phyloP scores from a whole-genome alignment of 2,329 filamentous ascomycete species.

The Dactylellina haptotyla region DNA sequence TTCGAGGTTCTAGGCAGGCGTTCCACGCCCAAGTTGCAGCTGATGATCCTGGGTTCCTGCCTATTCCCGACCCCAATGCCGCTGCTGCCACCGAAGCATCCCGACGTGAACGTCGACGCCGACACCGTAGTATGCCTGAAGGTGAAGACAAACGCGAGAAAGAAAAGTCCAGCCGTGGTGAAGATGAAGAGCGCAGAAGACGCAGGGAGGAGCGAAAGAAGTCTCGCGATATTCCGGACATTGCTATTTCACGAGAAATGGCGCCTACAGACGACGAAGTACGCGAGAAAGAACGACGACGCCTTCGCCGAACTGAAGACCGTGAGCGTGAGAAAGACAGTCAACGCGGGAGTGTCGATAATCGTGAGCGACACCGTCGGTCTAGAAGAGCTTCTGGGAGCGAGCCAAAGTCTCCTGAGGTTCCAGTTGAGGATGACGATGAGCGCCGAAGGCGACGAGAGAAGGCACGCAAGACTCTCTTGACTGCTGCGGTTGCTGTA shows the following conservation, averaged over 20 bases:
- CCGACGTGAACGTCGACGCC: constrained; percentile 37
- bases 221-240: constrained; percentile 29
- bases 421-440: constrained; percentile 37
- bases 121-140: constrained; percentile 30
- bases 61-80: constrained; percentile 34
- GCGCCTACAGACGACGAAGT: constrained; percentile 40
- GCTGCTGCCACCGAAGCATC: constrained; percentile 40
- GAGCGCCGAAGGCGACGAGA: constrained; percentile 44
- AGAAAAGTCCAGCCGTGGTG: constrained; percentile 24
- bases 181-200: constrained; percentile 47
- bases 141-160: constrained; percentile 30
- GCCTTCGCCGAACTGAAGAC: constrained; percentile 36
- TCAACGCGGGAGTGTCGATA: constrained; percentile 9
- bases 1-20: constrained; percentile 43
- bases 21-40: constrained; percentile 31
- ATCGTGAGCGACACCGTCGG: constrained; percentile 37
- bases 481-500: constrained; percentile 34
- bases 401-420: constrained; percentile 16
- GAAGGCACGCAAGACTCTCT: constrained; percentile 32
- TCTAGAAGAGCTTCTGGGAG: constrained; percentile 31
- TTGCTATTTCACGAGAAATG: constrained; percentile 31
- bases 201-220: constrained; percentile 41
- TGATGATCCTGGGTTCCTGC: constrained; percentile 50
- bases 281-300: constrained; percentile 38
- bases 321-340: constrained; percentile 28